Evolutionary conservation across 805 yeast species (phyloP).

Genomic region (Zygotorulaspora chibaensis): DNA sequence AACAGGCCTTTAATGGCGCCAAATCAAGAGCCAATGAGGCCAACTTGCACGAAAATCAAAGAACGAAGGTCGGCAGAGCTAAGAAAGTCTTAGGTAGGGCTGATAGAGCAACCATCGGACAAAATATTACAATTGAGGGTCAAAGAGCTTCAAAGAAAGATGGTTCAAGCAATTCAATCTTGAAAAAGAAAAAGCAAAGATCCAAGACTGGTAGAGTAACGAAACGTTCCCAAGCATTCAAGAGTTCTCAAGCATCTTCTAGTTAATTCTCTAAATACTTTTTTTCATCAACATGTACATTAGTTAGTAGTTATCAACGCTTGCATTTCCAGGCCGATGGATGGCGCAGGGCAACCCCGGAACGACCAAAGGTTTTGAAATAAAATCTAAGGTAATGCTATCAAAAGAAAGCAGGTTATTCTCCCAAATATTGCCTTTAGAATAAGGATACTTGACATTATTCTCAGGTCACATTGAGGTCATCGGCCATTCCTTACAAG

Average conservation of each 20-base stretch:
- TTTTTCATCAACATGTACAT: background rate
- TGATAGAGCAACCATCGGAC: constrained; percentile 67
- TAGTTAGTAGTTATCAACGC: background rate
- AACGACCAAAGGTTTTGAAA: no score
- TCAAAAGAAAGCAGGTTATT: no score
- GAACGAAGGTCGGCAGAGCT: constrained; percentile 77
- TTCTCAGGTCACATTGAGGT: no score
- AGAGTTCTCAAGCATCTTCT: constrained; percentile 26
- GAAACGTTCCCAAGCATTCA: constrained; percentile 42
- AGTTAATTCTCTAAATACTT: background rate
- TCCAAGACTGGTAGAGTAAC: constrained; percentile 46
- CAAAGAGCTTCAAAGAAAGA: constrained; percentile 70
- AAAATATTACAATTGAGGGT: constrained; percentile 59
- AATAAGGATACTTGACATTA: no score
- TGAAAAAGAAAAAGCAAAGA: constrained; percentile 48
- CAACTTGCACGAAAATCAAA: constrained; percentile 59
- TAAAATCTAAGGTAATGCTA: no score
- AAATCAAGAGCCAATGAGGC: constrained; percentile 25
- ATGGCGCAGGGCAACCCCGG: no score
- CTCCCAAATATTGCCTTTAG: no score
- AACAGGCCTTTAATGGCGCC: constrained; percentile 28
- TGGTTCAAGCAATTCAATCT: constrained; percentile 49
- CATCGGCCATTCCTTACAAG: no score
- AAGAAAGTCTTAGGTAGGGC: constrained; percentile 70
- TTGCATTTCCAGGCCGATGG: background rate